Conservation (phyloP, 495 filamentous ascomycete species). For the Penicillium roqueforti region DNA sequence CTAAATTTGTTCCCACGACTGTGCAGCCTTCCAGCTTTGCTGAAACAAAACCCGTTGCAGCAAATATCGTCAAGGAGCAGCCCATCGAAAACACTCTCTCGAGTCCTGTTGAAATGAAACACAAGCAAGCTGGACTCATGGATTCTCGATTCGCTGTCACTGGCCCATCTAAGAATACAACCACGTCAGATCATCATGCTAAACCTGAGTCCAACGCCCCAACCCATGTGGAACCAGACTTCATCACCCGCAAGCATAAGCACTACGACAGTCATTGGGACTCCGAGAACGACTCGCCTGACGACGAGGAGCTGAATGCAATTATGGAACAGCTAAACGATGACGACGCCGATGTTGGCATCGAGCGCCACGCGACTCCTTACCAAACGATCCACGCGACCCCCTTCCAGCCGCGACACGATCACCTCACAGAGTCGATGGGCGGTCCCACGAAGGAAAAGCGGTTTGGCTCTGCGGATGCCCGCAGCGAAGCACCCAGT, state of each 20-base stretch:
- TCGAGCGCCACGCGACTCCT: constrained; percentile 56
- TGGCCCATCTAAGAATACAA: constrained; percentile 21
- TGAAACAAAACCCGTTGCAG: constrained; percentile 11
- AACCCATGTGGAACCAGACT: constrained; percentile 7
- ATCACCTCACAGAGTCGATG: constrained; percentile 29
- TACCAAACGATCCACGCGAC: constrained; percentile 14
- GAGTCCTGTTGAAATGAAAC: constrained; percentile 5
- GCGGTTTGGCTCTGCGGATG: constrained; percentile 50
- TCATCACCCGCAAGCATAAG: not conserved
- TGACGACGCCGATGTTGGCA: constrained; percentile 64
- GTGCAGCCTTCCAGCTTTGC: constrained; percentile 41
- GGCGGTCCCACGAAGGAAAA: constrained; percentile 51
- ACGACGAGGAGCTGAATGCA: constrained; percentile 77
- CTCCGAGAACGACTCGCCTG: constrained; percentile 43
- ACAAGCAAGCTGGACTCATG: constrained; percentile 30
- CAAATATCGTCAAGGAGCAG: constrained; percentile 9
- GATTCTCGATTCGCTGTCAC: constrained; percentile 39
- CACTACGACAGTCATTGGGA: constrained; percentile 17
- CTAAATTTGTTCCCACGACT: constrained; percentile 42
- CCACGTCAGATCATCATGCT: constrained; percentile 8
- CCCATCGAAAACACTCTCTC: constrained; percentile 10
- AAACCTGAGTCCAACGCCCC: constrained; percentile 8
- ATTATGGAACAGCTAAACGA: constrained; percentile 79
- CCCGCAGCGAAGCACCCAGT: constrained; percentile 69
- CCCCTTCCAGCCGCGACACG: constrained; percentile 35